Percentiles rank a stretch among this genome's conserved stretches.
Conservation (phyloP, 176 grass and related monocot genomes). For the Juncus effusus region DNA sequence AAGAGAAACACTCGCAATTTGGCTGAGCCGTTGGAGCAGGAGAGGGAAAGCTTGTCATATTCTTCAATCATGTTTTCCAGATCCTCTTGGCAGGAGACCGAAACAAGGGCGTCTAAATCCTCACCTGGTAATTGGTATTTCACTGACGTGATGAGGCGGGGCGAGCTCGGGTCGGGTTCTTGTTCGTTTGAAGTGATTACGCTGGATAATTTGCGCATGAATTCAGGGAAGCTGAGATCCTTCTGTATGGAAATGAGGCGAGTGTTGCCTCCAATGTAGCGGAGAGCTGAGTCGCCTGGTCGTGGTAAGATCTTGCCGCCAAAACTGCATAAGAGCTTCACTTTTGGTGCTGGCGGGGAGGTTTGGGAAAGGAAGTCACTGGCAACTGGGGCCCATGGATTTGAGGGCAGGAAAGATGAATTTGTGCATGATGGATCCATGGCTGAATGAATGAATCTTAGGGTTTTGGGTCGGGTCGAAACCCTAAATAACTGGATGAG, state of each 20-base stretch:
- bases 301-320: conserved; percentile 67
- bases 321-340: conserved; percentile 84
- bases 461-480: conserved; percentile 17
- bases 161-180: not conserved
- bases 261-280: conserved; percentile 73
- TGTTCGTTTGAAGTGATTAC: conserved; percentile 20
- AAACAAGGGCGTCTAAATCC: conserved; percentile 84
- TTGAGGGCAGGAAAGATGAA: conserved; percentile 16
- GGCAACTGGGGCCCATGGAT: conserved; percentile 19
- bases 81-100: conserved; percentile 59
- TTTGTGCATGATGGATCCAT: conserved; percentile 32
- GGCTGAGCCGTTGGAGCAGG: conserved; percentile 55
- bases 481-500: not conserved
- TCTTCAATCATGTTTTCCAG: conserved; percentile 90
- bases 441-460: conserved; percentile 21
- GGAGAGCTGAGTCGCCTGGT: conserved; percentile 48
- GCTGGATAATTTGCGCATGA: conserved; percentile 56
- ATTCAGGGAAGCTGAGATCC: conserved; percentile 46
- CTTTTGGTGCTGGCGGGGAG: conserved; percentile 30
- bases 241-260: conserved; percentile 64
- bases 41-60: conserved; percentile 69
- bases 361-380: conserved; percentile 7
- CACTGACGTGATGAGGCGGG: conserved; percentile 22
- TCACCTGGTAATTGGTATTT: conserved; percentile 91
- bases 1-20: conserved; percentile 86